Percentiles rank a stretch among this genome's conserved stretches.
These are phyloP conservation scores for Dioscorea zingiberensis DNA, from an alignment of 106 monocot genomes.

Conservation along the genomic window DNA sequence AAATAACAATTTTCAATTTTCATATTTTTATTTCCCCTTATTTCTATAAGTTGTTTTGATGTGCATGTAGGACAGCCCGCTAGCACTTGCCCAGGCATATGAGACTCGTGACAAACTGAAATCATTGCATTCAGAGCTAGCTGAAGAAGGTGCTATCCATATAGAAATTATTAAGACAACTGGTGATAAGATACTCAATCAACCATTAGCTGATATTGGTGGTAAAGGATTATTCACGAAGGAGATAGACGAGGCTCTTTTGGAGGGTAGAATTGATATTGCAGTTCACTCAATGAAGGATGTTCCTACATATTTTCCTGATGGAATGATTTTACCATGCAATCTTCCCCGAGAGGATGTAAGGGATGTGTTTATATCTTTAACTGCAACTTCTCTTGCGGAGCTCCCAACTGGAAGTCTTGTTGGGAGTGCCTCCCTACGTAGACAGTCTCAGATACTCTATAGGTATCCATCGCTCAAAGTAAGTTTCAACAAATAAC, in stretches of 20 bases:
- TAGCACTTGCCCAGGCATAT: conserved; percentile 94
- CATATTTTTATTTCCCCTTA: not conserved
- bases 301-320: conserved; percentile 94
- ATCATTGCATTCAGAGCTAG: conserved; percentile 72
- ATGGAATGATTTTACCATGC: conserved; percentile 82
- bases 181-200: conserved; percentile 87
- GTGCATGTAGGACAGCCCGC: conserved; percentile 81
- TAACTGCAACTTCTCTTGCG: conserved; percentile 67
- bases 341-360: conserved; percentile 96
- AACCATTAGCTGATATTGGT: conserved; percentile 95
- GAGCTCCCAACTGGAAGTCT: conserved; percentile 91
- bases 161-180: conserved; percentile 92
- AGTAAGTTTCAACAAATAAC: conserved; percentile 26
- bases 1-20: not conserved
- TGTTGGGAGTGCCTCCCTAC: conserved; percentile 88
- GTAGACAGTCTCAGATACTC: conserved; percentile 95
- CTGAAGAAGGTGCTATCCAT: conserved; percentile 89
- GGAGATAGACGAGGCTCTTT: conserved; percentile 96
- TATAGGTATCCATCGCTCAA: conserved; percentile 83
- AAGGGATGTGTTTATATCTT: conserved; percentile 86
- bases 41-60: not conserved
- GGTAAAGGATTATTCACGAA: conserved; percentile 98
- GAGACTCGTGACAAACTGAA: conserved; percentile 83
- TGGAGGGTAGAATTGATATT: conserved; percentile 82
- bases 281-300: conserved; percentile 99